A percentile compares a stretch with the other conserved stretches of the same genome.
Evolutionary conservation across 768 basidiomycete species (phyloP).

Genomic region (Podaxis sp.): DNA sequence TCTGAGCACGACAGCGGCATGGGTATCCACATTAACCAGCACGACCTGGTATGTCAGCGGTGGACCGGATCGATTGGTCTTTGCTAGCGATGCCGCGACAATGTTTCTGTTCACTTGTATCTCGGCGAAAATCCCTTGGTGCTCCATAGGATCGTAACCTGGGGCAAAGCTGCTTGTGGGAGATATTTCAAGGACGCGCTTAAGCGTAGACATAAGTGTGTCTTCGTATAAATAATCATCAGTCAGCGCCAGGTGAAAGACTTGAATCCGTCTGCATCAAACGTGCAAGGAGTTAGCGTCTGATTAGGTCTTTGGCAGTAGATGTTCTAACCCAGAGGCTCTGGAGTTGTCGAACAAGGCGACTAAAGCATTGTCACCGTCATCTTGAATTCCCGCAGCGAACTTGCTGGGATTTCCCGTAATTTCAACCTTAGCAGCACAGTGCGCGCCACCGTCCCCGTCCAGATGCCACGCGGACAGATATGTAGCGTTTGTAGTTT

Average conservation of each 20-base stretch:
- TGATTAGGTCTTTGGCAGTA: not conserved
- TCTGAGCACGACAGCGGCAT: not conserved
- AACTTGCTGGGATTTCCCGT: slow-evolving; percentile 8
- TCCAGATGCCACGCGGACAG: slow-evolving; percentile 13
- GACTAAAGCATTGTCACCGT: not conserved
- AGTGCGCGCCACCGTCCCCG: not conserved
- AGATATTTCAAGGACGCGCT: not conserved
- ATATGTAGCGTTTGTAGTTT: not conserved
- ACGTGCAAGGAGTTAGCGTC: not conserved
- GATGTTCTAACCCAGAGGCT: not conserved
- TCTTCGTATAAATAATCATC: not conserved
- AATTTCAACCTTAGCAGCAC: slow-evolving; percentile 10
- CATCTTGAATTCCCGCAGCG: slow-evolving; percentile 2
- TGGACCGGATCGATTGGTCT: not conserved
- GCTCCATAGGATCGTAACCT: not conserved
- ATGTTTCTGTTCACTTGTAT: slow-evolving; percentile 12
- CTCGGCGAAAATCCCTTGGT: slow-evolving; percentile 12
- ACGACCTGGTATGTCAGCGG: slow-evolving; percentile 11
- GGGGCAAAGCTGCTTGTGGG: not conserved
- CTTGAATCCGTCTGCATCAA: not conserved
- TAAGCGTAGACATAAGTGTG: not conserved
- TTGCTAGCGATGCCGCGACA: slow-evolving; percentile 12
- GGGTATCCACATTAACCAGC: slow-evolving; percentile 7
- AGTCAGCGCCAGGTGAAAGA: not conserved
- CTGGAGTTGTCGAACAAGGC: not conserved